Evolutionary conservation across 108 stramenopile species (phyloP).

Genomic region (Aurantiochytrium sp.): DNA sequence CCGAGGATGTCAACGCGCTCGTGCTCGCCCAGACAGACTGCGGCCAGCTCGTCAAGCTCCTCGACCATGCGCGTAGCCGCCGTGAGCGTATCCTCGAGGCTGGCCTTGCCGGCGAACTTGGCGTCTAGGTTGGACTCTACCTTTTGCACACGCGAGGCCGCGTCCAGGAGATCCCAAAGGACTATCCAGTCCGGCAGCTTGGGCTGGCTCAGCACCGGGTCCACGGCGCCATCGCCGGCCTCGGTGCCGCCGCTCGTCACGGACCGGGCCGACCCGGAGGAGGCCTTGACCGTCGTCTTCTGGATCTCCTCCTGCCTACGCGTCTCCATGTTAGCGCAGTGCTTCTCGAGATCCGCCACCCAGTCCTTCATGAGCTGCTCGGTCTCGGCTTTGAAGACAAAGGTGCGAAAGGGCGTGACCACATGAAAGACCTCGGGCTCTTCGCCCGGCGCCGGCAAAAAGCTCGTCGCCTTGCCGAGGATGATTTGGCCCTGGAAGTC

Average conservation of each 20-base stretch:
- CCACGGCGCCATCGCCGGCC: too few relatives aligned
- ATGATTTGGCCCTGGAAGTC: conserved; percentile 8
- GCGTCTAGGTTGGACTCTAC: neutral
- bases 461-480: neutral
- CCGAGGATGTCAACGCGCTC: neutral
- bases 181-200: neutral
- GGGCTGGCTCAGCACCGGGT: too few relatives aligned
- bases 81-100: neutral
- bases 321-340: neutral
- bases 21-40: neutral
- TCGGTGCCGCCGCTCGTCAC: too few relatives aligned
- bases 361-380: neutral
- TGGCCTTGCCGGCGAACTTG: neutral
- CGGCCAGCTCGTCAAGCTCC: neutral
- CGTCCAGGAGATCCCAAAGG: neutral
- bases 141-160: neutral
- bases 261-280: too few relatives aligned
- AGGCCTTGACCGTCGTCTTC: neutral
- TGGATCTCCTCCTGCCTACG: neutral
- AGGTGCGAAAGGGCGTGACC: neutral
- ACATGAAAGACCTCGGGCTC: neutral
- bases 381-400: neutral
- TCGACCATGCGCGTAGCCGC: neutral
- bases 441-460: neutral
- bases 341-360: neutral